These are phyloP conservation scores for Tricholoma sp. DNA, from an alignment of 768 basidiomycete species.

Conservation along the genomic window DNA sequence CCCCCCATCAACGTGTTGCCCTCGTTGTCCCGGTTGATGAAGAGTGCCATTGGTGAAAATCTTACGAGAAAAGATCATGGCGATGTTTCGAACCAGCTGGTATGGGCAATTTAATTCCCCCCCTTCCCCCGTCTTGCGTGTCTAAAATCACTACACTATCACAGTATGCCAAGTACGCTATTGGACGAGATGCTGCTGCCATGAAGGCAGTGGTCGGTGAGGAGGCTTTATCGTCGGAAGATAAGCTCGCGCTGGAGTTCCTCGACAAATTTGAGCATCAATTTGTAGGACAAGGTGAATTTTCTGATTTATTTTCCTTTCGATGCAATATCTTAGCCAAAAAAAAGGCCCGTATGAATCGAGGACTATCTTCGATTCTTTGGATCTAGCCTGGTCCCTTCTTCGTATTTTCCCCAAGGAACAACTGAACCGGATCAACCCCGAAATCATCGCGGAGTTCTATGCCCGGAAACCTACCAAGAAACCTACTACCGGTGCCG, in stretches of 20 bases:
- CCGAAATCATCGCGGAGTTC: conserved; percentile 92
- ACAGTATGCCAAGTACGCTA: conserved; percentile 97
- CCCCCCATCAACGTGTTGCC: conserved; percentile 99
- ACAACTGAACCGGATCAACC: conserved; percentile 95
- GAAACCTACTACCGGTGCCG: conserved; percentile 51
- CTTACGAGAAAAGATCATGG: conserved; percentile 98
- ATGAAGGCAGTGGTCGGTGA: conserved; percentile 99
- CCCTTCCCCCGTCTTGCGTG: background rate
- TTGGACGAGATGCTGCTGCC: conserved; percentile 92
- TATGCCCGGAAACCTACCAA: conserved; percentile 80
- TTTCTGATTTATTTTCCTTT: conserved; percentile 1
- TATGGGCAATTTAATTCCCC: conserved; percentile 31
- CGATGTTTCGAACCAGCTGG: conserved; percentile 98
- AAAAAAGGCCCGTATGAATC: conserved; percentile 84
- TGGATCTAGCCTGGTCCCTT: conserved; percentile 95
- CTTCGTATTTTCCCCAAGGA: conserved; percentile 99
- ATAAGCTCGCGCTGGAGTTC: conserved; percentile 96
- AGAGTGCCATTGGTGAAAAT: conserved; percentile 97
- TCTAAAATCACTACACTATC: conserved; percentile 4
- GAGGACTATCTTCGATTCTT: conserved; percentile 92
- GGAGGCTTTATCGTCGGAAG: conserved; percentile 91
- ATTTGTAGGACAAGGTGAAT: conserved; percentile 92
- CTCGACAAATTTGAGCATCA: conserved; percentile 96
- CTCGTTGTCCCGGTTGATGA: conserved; percentile 98
- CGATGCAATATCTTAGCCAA: conserved; percentile 8